A percentile compares a stretch with the other conserved stretches of the same genome.
Evolutionary conservation across 2,329 filamentous ascomycete genomes (phyloP).

Genomic region (Dryadomyces quercus-mongolicae): DNA sequence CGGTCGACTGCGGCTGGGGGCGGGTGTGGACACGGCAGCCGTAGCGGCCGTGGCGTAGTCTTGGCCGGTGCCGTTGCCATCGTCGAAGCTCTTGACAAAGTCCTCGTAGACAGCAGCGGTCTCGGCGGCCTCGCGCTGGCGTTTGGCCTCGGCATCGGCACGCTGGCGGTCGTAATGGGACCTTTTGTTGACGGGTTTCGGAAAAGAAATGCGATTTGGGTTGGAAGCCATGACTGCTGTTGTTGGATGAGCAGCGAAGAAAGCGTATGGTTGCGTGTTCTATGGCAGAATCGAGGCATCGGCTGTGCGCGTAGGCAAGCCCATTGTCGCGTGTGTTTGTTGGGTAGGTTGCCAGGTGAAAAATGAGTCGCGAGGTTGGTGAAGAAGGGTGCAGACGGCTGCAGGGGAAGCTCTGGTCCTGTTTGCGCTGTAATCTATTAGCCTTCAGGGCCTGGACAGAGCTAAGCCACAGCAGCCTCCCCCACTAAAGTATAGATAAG

Average conservation of each 20-base stretch:
- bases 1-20: constrained; percentile 15
- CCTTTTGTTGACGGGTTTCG: constrained; percentile 42
- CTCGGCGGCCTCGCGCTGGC: constrained; percentile 71
- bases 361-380: too few species aligned
- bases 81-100: constrained; percentile 70
- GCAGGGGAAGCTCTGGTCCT: too few species aligned
- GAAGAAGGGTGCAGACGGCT: too few species aligned
- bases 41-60: constrained; percentile 16
- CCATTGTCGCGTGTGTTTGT: not conserved
- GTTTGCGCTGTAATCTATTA: too few species aligned
- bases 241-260: not conserved
- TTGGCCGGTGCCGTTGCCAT: constrained; percentile 46
- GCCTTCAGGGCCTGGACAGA: too few species aligned
- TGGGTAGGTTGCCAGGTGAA: not conserved
- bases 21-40: constrained; percentile 22
- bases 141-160: constrained; percentile 81
- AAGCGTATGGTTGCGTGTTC: not conserved
- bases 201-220: constrained; percentile 24
- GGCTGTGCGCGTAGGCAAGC: not conserved
- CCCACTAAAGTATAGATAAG: too few species aligned
- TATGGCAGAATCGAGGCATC: not conserved
- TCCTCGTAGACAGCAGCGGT: constrained; percentile 78
- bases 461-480: too few species aligned
- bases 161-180: constrained; percentile 82
- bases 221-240: not conserved